Base-by-base conservation (phyloP, 1,284 basidiomycete genomes). In the Peniophora sp. region DNA sequence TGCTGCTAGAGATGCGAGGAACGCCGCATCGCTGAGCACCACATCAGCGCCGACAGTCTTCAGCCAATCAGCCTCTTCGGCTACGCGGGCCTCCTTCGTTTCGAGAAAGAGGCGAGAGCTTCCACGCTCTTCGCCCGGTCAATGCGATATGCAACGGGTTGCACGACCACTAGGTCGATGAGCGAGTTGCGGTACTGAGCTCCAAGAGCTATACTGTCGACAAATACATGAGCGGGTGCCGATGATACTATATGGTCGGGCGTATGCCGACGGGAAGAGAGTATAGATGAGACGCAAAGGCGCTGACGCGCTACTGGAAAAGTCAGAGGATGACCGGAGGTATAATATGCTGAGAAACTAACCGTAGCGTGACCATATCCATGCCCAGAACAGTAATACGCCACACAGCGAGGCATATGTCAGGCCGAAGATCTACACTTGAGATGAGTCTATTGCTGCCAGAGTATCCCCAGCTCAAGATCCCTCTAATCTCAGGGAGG, bases 1-100 rank as follows among this genome's bases (percentile, higher is more conserved):
- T 2, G 85, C 87, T 1, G 86, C 85, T 47, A 84, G 86, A 86
- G 86, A 88, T 49, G 83, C 86, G 18, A 89, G 71, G 60, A 88
- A 89, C 1, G 85, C 85, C 3, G 86, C 83, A 60, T 90, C 87
- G 59, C 83, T 86, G 35, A 90, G 62, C 1, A 89, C 85, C 47
- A 78, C 80, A 55, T 81, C 70, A 2, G 79, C 78, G 0, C 65
- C 55, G 24, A 79, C 70, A 3, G 70, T 64, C 3, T 59, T 59
- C 3, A 89, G 69, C 85, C 85, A 90, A 20, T 62, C 58, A 0
- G 67, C 63, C 62, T 90, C 87, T 41, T 73, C 68, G 24, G 69
- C 65, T 8, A 87, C 61, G 53, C 81, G 74, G n/a, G 54, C 55
- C 8, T 81, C 75, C 56, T 87, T 81, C 53, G 69, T 65, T 2